Conservation (phyloP, 495 filamentous ascomycete species). For the Hyaloscypha hepaticicola region DNA sequence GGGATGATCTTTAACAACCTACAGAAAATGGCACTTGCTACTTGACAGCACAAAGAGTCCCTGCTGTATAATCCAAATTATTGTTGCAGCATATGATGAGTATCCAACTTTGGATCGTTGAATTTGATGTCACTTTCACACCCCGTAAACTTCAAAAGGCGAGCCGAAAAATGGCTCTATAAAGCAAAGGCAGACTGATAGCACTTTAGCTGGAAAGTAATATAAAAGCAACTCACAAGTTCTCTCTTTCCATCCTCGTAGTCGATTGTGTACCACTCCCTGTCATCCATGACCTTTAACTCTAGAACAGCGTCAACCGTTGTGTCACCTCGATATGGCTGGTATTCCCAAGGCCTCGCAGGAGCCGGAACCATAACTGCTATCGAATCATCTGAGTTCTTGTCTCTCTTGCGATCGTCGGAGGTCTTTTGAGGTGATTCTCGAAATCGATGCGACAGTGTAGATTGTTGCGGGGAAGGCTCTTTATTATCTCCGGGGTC, state of each 20-base stretch:
- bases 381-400: conserved; percentile 15
- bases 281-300: conserved; percentile 30
- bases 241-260: conserved; percentile 47
- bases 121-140: background rate
- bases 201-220: background rate
- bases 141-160: background rate
- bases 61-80: too few relatives aligned
- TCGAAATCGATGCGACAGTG: conserved; percentile 25
- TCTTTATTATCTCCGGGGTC: conserved; percentile 8
- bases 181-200: background rate
- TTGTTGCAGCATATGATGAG: background rate
- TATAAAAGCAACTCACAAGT: conserved; percentile 37
- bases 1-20: too few relatives aligned
- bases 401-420: background rate
- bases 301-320: conserved; percentile 43
- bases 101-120: background rate
- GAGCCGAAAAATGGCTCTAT: background rate
- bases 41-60: background rate
- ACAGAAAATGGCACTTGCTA: background rate
- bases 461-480: conserved; percentile 16
- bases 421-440: conserved; percentile 11
- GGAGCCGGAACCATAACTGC: conserved; percentile 43
- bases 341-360: conserved; percentile 46
- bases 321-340: conserved; percentile 47
- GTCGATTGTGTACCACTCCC: conserved; percentile 42